Evolutionary conservation across 495 filamentous ascomycete genomes (phyloP).

Genomic region (Parathielavia hyrcaniae): DNA sequence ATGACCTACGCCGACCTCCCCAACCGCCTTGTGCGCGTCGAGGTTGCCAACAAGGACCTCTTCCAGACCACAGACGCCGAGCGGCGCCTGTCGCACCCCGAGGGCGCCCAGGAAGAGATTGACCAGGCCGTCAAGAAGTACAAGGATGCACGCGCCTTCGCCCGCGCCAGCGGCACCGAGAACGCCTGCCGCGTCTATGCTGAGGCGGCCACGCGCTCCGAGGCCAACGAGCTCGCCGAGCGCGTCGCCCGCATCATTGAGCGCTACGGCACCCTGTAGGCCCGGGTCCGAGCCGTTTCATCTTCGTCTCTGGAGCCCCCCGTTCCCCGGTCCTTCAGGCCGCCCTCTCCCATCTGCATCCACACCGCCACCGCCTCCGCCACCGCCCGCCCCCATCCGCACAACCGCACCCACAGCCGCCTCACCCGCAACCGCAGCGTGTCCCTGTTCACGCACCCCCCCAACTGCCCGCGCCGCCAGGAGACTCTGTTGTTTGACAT

Average conservation of each 20-base stretch:
- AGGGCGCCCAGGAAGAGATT: slow-evolving; percentile 73
- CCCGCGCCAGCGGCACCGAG: slow-evolving; percentile 87
- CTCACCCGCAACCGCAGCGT: slow-evolving; percentile 1
- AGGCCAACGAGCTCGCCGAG: slow-evolving; percentile 79
- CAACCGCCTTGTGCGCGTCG: slow-evolving; percentile 86
- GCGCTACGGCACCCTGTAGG: slow-evolving; percentile 25
- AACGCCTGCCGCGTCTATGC: slow-evolving; percentile 95
- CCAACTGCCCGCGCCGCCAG: background rate
- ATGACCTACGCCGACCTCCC: slow-evolving; percentile 92
- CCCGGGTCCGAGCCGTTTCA: slow-evolving; percentile 5
- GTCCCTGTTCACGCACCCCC: background rate
- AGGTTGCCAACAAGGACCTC: slow-evolving; percentile 76
- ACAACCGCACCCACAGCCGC: background rate
- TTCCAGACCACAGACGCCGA: slow-evolving; percentile 92
- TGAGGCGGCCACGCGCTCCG: slow-evolving; percentile 79
- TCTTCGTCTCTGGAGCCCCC: background rate
- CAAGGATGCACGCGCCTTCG: slow-evolving; percentile 83
- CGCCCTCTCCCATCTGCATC: background rate
- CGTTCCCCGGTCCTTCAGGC: too few species aligned
- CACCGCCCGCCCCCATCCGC: slow-evolving; percentile 6
- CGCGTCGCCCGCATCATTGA: slow-evolving; percentile 70
- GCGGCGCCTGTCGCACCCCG: slow-evolving; percentile 72
- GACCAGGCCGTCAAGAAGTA: slow-evolving; percentile 84
- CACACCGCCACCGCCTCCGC: slow-evolving; percentile 2
- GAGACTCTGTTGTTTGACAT: slow-evolving; percentile 6